These are phyloP conservation scores for Xylaria nigripes DNA, from an alignment of 495 filamentous ascomycete genomes.

Conservation along the genomic window DNA sequence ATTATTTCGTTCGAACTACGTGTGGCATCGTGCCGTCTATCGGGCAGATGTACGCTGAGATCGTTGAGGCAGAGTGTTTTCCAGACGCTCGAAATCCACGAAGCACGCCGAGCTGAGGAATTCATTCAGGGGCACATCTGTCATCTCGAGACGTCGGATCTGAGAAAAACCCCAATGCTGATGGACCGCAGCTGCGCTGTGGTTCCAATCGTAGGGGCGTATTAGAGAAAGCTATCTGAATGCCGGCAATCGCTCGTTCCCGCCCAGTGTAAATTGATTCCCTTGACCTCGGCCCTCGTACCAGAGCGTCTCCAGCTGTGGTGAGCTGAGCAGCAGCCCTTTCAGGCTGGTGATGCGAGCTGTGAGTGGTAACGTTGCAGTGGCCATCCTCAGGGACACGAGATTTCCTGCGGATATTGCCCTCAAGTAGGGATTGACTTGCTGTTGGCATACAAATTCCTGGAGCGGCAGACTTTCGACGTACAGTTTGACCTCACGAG, in stretches of 20 bases:
- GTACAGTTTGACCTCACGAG: constrained; percentile 14
- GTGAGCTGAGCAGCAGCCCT: constrained; percentile 18
- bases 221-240: constrained; percentile 23
- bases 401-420: constrained; percentile 18
- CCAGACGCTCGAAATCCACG: constrained; percentile 14
- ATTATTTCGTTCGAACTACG: constrained; percentile 15
- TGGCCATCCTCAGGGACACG: constrained; percentile 21
- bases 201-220: constrained; percentile 29
- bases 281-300: constrained; percentile 25
- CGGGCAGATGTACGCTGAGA: constrained; percentile 14
- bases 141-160: constrained; percentile 19
- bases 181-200: constrained; percentile 11
- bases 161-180: constrained; percentile 28
- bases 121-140: constrained; percentile 21
- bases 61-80: constrained; percentile 22
- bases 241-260: constrained; percentile 24
- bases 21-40: constrained; percentile 15
- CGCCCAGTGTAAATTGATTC: constrained; percentile 19
- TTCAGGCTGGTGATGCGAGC: constrained; percentile 19
- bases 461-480: constrained; percentile 23
- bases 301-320: constrained; percentile 16
- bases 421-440: constrained; percentile 14
- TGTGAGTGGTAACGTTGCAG: constrained; percentile 19
- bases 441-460: constrained; percentile 1
- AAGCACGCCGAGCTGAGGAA: constrained; percentile 23